Conservation (phyloP, 768 basidiomycete species). For the Trametes elegans region DNA sequence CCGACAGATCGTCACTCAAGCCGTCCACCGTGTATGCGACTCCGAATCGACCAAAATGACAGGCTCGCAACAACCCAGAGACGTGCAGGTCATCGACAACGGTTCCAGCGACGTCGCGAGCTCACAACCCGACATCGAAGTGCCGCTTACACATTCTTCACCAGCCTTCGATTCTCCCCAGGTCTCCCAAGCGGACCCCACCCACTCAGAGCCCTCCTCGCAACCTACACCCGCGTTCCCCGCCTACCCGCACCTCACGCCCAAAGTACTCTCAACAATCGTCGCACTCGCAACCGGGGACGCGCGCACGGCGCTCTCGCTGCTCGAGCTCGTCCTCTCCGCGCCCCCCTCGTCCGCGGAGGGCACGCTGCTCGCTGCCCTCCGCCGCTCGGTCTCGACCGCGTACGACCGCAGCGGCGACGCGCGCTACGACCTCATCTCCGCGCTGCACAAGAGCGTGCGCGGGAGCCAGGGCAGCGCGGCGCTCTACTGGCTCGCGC, state of each 20-base stretch:
- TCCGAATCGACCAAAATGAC: neutral
- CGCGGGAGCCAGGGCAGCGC: slow-evolving; percentile 75
- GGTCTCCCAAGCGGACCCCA: slow-evolving; percentile 18
- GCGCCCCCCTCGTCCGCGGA: slow-evolving; percentile 42
- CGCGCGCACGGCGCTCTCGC: slow-evolving; percentile 73
- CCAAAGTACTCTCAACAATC: slow-evolving; percentile 47
- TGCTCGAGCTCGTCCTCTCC: slow-evolving; percentile 67
- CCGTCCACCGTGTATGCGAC: slow-evolving; percentile 38
- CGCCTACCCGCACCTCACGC: slow-evolving; percentile 41
- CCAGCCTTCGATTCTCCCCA: slow-evolving; percentile 23
- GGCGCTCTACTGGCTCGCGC: slow-evolving; percentile 86
- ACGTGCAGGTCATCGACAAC: neutral
- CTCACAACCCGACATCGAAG: slow-evolving; percentile 22
- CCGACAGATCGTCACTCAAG: slow-evolving; percentile 53
- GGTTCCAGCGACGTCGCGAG: slow-evolving; percentile 19
- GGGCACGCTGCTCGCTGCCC: slow-evolving; percentile 47
- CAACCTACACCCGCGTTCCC: slow-evolving; percentile 20
- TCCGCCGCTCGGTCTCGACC: slow-evolving; percentile 62
- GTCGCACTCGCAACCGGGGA: slow-evolving; percentile 62
- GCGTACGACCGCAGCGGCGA: slow-evolving; percentile 79
- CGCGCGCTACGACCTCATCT: slow-evolving; percentile 77
- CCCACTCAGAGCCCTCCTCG: slow-evolving; percentile 5
- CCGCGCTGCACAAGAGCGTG: slow-evolving; percentile 80
- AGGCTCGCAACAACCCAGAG: neutral
- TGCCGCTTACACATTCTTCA: slow-evolving; percentile 11